phyloP scores from a whole-genome alignment of 208 protist species.

The Wallacemonas collosoma region DNA sequence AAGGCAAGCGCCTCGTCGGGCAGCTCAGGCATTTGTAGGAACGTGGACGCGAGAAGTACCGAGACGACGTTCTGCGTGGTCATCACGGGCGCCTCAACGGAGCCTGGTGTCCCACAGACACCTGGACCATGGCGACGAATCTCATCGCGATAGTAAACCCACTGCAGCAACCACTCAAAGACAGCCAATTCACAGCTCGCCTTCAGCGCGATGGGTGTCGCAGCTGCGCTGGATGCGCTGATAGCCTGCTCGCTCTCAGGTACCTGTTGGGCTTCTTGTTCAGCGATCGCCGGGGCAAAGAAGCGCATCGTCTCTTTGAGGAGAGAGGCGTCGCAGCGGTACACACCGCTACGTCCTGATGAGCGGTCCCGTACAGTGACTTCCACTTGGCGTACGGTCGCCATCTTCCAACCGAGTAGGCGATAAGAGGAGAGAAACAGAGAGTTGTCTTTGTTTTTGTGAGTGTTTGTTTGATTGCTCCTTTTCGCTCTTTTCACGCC shows the following conservation, averaged over 20 bases:
- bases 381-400: constrained; percentile 31
- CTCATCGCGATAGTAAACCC: constrained; percentile 31
- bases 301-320: constrained; percentile 64
- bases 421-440: background rate
- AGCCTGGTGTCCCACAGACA: background rate
- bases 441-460: background rate
- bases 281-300: constrained; percentile 57
- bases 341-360: constrained; percentile 36
- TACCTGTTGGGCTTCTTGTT: constrained; percentile 31
- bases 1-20: constrained; percentile 56
- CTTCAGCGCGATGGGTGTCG: constrained; percentile 39
- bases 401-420: background rate
- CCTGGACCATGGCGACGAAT: background rate
- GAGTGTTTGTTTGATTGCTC: too few relatives aligned
- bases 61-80: constrained; percentile 62
- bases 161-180: constrained; percentile 76
- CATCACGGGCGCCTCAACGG: constrained; percentile 39
- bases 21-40: constrained; percentile 67
- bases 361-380: constrained; percentile 64
- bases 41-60: constrained; percentile 66
- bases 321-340: constrained; percentile 45
- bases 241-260: too few relatives aligned
- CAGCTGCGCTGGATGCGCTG: background rate
- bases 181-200: constrained; percentile 71
- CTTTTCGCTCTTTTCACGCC: too few relatives aligned